Evolutionary conservation across 495 filamentous ascomycete genomes (phyloP).

Genomic region (Cryomyces minteri): DNA sequence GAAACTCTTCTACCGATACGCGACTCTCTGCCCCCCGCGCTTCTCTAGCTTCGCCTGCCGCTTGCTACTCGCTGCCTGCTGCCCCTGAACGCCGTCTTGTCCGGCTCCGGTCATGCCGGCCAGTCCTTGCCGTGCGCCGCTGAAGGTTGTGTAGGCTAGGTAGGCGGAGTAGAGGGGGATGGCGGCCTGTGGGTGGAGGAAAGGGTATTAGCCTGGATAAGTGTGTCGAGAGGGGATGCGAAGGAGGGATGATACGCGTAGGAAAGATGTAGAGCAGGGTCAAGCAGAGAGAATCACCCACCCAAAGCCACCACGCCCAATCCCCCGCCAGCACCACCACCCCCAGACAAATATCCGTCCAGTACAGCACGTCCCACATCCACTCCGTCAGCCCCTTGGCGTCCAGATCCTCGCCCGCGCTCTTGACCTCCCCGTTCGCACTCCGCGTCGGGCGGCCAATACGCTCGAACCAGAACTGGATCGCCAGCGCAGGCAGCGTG

Average conservation of each 20-base stretch:
- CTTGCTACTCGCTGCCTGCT: slow-evolving; percentile 14
- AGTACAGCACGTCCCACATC: slow-evolving; percentile 93
- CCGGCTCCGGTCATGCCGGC: slow-evolving; percentile 9
- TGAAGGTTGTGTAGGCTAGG: slow-evolving; percentile 17
- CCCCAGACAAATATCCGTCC: slow-evolving; percentile 37
- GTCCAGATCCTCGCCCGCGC: slow-evolving; percentile 72
- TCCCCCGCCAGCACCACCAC: slow-evolving; percentile 18
- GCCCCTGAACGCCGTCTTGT: slow-evolving; percentile 4
- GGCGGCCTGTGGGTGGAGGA: not conserved
- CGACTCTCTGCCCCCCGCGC: slow-evolving; percentile 19
- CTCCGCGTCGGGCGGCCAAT: slow-evolving; percentile 61
- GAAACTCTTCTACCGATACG: slow-evolving; percentile 9
- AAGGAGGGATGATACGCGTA: not conserved
- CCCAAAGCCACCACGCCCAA: slow-evolving; percentile 21
- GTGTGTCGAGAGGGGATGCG: no score
- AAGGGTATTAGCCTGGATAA: no score
- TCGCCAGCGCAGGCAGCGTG: slow-evolving; percentile 50
- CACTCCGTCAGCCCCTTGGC: slow-evolving; percentile 86
- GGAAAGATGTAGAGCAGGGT: not conserved
- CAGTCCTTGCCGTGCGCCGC: slow-evolving; percentile 12
- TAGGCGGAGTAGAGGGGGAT: slow-evolving; percentile 19
- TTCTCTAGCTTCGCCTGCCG: slow-evolving; percentile 22
- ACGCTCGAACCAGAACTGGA: slow-evolving; percentile 70
- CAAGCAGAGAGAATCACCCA: slow-evolving; percentile 1
- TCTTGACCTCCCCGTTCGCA: slow-evolving; percentile 45